Base-by-base conservation (phyloP, 2,329 filamentous ascomycete species). In the Ilyonectria sp. region DNA sequence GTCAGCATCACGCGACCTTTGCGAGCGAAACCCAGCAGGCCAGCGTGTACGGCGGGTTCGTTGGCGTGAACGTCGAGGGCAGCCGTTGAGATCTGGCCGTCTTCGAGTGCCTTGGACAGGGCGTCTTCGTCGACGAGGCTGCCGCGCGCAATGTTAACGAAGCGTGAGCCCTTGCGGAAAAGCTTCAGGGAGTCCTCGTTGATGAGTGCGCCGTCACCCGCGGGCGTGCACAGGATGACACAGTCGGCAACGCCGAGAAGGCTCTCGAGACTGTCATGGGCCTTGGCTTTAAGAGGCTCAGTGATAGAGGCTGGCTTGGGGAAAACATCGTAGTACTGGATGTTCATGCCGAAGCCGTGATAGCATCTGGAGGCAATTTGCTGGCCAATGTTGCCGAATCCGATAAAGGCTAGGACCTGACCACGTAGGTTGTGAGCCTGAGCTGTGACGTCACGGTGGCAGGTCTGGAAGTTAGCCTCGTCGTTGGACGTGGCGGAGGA, bases 131-230 rank as follows among this genome's bases (percentile, higher is more conserved):
- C 89, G 4, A 93, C 86, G 4, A 93, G 82, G 33, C 85, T 86
- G 0, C 91, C 91, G 10, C 91, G 82, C 7, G 91, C 90, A 33
- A 93, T 86, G 73, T 93, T 93, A 37, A 93, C 88, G 49, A 93
- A 84, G 0, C 90, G 80, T 3, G 85, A 81, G 0, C 89, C 90
- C 1, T 72, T 79, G 71, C 87, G 88, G 74, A 92, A 87, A 59
- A 80, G 80, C 0, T 71, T 71, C 11, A 93, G 81, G 23, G 85
- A 81, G 9, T 81, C 76, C 0, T 76, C 75, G 4, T 84, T 83
- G 58, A 93, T 83, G 4, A 92, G 71, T 1, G 83, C 81, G 1
- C 71, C 81, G 79, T 73, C 54, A 0, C 79, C 80, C 1, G 84
- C 83, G 0, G 91, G 90, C 4, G 89, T 87, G 67, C 90, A 90